These are phyloP conservation scores for Lumnitzera littorea DNA, from an alignment of 345 rosid species.

Conservation along the genomic window DNA sequence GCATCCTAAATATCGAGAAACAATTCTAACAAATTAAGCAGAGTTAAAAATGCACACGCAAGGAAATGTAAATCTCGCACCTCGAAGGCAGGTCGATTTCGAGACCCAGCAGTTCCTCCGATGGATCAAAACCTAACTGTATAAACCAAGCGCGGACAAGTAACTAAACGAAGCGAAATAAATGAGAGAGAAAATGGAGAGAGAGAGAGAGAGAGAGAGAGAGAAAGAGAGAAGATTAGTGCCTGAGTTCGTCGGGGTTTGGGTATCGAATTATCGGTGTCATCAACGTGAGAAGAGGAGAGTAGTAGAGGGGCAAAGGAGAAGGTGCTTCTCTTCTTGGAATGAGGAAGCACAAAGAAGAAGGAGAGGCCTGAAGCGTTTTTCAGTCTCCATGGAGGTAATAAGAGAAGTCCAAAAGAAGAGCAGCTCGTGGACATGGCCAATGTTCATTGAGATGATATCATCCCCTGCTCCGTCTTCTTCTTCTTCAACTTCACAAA, in stretches of 20 bases:
- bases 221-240: background rate
- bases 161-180: background rate
- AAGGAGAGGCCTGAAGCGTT: background rate
- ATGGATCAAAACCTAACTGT: constrained; percentile 74
- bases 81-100: constrained; percentile 55
- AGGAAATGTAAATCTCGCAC: constrained; percentile 16
- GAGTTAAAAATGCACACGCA: background rate
- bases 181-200: background rate
- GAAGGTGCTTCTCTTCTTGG: background rate
- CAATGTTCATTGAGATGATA: background rate
- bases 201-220: background rate
- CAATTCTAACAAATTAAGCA: background rate
- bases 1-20: background rate
- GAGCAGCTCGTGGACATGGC: background rate
- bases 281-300: constrained; percentile 1
- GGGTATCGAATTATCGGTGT: background rate
- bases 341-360: background rate
- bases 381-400: background rate
- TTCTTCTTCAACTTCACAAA: too few relatives aligned
- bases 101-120: constrained; percentile 63
- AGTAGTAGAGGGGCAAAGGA: background rate
- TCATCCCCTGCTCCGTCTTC: background rate
- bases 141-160: constrained; percentile 8
- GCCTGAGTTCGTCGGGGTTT: constrained; percentile 2
- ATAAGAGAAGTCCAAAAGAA: background rate